phyloP scores from a whole-genome alignment of 495 filamentous ascomycete genomes.

The Xylaria scruposa region DNA sequence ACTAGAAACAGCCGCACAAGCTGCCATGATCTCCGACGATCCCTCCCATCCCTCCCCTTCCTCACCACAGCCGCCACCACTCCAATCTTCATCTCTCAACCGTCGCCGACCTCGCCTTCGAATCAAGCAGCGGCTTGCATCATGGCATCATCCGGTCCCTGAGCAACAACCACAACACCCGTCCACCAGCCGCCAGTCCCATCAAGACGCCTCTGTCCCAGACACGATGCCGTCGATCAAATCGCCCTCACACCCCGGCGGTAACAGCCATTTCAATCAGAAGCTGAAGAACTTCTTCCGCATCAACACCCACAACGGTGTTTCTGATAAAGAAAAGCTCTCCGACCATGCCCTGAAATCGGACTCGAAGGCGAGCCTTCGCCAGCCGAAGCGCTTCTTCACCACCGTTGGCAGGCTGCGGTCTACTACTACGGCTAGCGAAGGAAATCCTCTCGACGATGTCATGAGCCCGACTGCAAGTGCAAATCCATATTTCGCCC shows the following conservation, averaged over 20 bases:
- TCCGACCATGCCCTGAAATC: constrained; percentile 50
- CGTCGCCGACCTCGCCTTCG: constrained; percentile 37
- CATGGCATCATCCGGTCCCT: constrained; percentile 44
- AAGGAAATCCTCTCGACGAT: constrained; percentile 89
- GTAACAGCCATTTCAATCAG: constrained; percentile 74
- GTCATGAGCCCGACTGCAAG: constrained; percentile 88
- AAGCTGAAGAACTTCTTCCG: constrained; percentile 98
- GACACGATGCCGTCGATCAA: constrained; percentile 42
- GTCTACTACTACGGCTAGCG: constrained; percentile 90
- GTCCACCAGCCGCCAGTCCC: constrained; percentile 12
- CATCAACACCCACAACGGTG: constrained; percentile 71
- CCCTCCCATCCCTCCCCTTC: constrained; percentile 27
- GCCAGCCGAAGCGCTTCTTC: constrained; percentile 81
- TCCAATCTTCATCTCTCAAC: constrained; percentile 34
- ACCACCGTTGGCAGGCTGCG: constrained; percentile 73
- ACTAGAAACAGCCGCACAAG: constrained; percentile 24
- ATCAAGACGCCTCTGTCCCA: neutral
- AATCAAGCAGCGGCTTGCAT: constrained; percentile 40
- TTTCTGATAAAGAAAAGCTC: constrained; percentile 49
- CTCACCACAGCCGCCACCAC: constrained; percentile 28
- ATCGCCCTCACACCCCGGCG: constrained; percentile 46
- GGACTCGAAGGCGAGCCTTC: constrained; percentile 69
- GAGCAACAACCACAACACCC: constrained; percentile 28
- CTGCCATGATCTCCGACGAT: constrained; percentile 29
- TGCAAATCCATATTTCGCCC: constrained; percentile 96